Evolutionary conservation across 192 early-diverging fungal species (phyloP).

Genomic region (Dimargaris cristalligena): DNA sequence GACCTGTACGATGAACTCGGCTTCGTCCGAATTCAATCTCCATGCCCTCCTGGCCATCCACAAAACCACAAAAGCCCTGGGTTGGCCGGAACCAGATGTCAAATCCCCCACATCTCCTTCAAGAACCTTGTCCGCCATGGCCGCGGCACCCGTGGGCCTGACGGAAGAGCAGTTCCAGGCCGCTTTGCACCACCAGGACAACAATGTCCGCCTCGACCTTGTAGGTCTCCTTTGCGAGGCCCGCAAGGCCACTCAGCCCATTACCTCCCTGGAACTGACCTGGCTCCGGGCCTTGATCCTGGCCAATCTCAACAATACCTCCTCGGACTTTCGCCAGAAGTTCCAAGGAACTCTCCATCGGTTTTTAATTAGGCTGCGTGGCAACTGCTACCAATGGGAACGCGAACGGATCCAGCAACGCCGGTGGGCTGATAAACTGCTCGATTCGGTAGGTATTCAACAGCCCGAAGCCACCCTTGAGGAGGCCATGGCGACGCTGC

Average conservation of each 20-base stretch:
- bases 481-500: neutral
- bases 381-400: constrained; percentile 17
- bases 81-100: too few relatives aligned
- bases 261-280: constrained; percentile 40
- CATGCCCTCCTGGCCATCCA: neutral
- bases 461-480: neutral
- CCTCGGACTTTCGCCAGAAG: constrained; percentile 70
- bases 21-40: too few relatives aligned
- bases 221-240: constrained; percentile 71
- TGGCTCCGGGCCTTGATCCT: constrained; percentile 49
- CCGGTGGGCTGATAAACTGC: neutral
- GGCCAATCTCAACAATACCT: constrained; percentile 49
- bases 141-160: too few relatives aligned
- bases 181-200: constrained; percentile 55
- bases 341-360: constrained; percentile 39
- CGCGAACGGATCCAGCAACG: neutral
- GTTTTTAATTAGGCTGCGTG: constrained; percentile 40
- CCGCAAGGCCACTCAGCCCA: constrained; percentile 40
- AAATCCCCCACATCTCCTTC: too few relatives aligned
- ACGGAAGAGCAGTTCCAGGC: constrained; percentile 25
- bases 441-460: neutral
- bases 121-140: too few relatives aligned
- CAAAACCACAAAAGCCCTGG: too few relatives aligned
- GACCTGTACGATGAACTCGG: too few relatives aligned
- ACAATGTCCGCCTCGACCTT: constrained; percentile 56